phyloP scores from a whole-genome alignment of 106 monocot genomes.

The Gastrodia elata region DNA sequence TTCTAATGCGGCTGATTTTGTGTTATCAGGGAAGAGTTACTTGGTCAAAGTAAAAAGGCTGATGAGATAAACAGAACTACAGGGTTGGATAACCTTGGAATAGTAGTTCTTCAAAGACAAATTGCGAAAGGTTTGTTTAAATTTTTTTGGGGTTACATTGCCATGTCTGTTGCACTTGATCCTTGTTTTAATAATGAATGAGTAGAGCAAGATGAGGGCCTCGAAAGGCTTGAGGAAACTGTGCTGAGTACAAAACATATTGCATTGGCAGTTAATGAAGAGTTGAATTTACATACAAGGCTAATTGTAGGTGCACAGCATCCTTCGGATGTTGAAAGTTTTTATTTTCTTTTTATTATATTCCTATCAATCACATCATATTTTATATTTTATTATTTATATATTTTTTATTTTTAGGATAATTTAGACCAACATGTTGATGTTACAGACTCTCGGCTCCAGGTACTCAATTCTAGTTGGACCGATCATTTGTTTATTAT shows the following conservation, averaged over 20 bases:
- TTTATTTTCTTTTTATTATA: neutral
- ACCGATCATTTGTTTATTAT: neutral
- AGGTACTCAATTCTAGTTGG: constrained; percentile 13
- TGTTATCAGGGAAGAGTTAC: constrained; percentile 42
- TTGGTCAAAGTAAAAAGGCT: constrained; percentile 40
- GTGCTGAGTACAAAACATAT: constrained; percentile 91
- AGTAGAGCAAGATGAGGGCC: constrained; percentile 83
- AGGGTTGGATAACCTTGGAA: constrained; percentile 61
- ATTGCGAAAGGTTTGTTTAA: constrained; percentile 42
- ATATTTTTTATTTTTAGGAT: constrained; percentile 19
- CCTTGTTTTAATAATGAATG: neutral
- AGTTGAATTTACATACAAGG: constrained; percentile 75
- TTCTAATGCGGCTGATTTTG: neutral
- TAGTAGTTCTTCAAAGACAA: constrained; percentile 69
- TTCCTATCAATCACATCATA: neutral
- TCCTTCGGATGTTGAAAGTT: neutral
- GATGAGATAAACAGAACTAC: constrained; percentile 48
- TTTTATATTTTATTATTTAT: neutral
- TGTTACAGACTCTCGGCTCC: constrained; percentile 25
- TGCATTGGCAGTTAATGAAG: constrained; percentile 83
- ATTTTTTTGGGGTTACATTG: neutral
- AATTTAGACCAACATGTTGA: constrained; percentile 31
- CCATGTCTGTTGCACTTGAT: neutral
- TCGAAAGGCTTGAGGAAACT: constrained; percentile 72
- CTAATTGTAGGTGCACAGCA: constrained; percentile 49